Percentiles rank a stretch among this genome's conserved stretches.
These are phyloP conservation scores for Nematocida sp. DNA, from an alignment of 371 early-diverging fungal species.

Conservation along the genomic window DNA sequence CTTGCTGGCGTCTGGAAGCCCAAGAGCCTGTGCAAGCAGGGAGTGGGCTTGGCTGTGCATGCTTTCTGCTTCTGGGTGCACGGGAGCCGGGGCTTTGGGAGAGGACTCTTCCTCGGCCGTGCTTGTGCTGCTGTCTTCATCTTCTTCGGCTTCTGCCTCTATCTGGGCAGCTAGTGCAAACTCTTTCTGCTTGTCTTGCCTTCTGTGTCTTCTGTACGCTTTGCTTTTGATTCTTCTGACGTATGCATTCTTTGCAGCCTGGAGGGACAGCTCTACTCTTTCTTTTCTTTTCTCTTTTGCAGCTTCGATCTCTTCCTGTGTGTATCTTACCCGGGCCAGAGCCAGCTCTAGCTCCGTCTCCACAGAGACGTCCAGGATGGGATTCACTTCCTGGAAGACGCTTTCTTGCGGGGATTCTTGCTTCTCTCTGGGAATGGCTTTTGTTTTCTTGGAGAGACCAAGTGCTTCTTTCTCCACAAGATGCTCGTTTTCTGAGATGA, in stretches of 20 bases:
- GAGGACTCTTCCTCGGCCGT: conserved; percentile 16
- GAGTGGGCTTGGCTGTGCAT: neutral
- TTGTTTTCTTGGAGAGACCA: neutral
- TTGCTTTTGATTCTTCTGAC: conserved; percentile 64
- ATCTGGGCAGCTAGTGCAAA: neutral
- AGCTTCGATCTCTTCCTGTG: conserved; percentile 18
- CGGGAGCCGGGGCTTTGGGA: neutral
- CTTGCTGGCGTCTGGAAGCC: neutral
- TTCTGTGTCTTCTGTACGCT: conserved; percentile 51
- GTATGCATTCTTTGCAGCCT: conserved; percentile 58
- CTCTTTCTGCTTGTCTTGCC: conserved; percentile 40
- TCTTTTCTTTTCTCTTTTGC: conserved; percentile 40
- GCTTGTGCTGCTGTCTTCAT: neutral
- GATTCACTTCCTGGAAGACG: neutral
- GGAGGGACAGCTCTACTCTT: conserved; percentile 35
- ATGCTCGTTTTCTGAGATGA: neutral
- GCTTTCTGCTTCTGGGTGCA: neutral
- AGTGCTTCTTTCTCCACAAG: conserved; percentile 12
- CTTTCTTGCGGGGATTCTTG: neutral
- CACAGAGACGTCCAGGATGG: conserved; percentile 30
- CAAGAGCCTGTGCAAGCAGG: neutral
- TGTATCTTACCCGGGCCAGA: conserved; percentile 35
- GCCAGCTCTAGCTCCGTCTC: conserved; percentile 48
- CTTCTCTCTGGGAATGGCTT: neutral
- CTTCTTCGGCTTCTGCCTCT: conserved; percentile 1